These are phyloP conservation scores for Chaetomiaceae sp. DNA, from an alignment of 2,329 filamentous ascomycete genomes.

Conservation along the genomic window DNA sequence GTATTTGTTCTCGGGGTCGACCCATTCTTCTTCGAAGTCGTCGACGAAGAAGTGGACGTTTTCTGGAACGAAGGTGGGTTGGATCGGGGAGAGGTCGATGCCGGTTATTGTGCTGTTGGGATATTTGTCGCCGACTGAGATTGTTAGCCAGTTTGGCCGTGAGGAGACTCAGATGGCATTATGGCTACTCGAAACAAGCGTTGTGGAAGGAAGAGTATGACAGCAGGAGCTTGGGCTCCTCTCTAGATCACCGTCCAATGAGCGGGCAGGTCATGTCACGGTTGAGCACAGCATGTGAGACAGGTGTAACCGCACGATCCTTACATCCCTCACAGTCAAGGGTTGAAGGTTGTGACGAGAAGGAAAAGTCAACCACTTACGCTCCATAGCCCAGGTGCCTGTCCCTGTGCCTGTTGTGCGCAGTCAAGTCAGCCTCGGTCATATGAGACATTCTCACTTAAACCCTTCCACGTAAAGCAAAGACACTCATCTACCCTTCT, in stretches of 20 bases:
- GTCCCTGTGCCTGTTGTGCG: conserved; percentile 43
- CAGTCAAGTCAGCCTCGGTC: conserved; percentile 16
- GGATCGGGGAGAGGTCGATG: conserved; percentile 50
- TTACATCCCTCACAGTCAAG: background rate
- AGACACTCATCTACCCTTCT: too few species aligned
- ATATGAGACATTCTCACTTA: background rate
- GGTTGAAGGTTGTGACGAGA: conserved; percentile 5
- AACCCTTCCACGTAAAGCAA: too few species aligned
- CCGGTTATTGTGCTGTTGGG: conserved; percentile 42
- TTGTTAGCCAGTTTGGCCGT: conserved; percentile 5
- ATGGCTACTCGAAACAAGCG: too few species aligned
- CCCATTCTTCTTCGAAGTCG: conserved; percentile 51
- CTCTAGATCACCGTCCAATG: background rate
- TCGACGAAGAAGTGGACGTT: conserved; percentile 51
- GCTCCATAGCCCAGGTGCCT: conserved; percentile 47
- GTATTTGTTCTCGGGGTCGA: conserved; percentile 41
- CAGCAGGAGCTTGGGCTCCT: too few species aligned
- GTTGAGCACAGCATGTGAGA: background rate
- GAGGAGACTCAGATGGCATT: too few species aligned
- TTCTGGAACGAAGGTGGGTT: conserved; percentile 47
- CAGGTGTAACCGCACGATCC: background rate
- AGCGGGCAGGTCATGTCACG: background rate
- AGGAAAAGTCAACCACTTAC: conserved; percentile 35
- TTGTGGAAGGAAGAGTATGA: too few species aligned
- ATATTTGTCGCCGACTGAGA: conserved; percentile 44